A percentile compares a stretch with the other conserved stretches of the same genome.
Evolutionary conservation across 495 filamentous ascomycete genomes (phyloP).

Genomic region (Sordaria brevicollis): DNA sequence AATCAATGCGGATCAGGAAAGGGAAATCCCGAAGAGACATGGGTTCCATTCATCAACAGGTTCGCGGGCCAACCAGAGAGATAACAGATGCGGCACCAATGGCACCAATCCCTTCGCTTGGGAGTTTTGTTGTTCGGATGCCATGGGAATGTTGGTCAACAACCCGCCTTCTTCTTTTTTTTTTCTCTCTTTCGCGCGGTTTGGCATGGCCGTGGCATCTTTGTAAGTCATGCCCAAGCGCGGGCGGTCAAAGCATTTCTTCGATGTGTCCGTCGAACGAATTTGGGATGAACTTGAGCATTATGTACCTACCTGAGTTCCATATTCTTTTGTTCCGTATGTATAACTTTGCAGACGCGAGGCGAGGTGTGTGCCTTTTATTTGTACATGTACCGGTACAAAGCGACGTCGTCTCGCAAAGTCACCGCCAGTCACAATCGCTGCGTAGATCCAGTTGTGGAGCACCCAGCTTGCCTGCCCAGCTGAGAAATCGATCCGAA

Average conservation of each 20-base stretch:
- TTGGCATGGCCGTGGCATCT: not conserved
- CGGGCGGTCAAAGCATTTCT: not conserved
- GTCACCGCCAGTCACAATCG: not conserved
- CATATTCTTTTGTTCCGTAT: not conserved
- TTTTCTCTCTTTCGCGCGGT: not conserved
- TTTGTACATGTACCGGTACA: no score
- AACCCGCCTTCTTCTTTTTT: not conserved
- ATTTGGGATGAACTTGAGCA: not conserved
- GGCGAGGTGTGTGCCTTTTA: not conserved
- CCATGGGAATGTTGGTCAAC: not conserved
- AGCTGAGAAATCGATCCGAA: not conserved
- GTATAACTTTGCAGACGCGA: not conserved
- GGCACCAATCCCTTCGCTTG: not conserved
- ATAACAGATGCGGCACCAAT: not conserved
- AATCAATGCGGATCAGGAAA: conserved; percentile 1
- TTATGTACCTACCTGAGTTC: not conserved
- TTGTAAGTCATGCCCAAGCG: not conserved
- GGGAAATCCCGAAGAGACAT: conserved; percentile 7
- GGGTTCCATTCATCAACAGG: no score
- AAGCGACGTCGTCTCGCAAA: not conserved
- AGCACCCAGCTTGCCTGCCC: not conserved
- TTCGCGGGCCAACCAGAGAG: conserved; percentile 8
- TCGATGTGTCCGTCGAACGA: not conserved
- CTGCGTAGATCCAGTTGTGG: not conserved
- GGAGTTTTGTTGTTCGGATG: not conserved